Conservation (phyloP, 78 protist species). For the Dictyostelium capitatum region DNA sequence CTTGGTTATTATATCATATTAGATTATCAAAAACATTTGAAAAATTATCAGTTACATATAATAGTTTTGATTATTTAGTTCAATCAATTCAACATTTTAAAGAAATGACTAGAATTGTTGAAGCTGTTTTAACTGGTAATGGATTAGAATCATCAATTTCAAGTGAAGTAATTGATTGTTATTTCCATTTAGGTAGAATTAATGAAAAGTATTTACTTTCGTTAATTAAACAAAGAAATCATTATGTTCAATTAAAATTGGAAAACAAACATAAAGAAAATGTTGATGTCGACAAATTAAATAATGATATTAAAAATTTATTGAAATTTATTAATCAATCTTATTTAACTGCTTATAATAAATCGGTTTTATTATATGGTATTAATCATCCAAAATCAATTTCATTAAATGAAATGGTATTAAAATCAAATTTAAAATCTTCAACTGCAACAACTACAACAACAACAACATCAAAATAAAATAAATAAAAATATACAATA, state of each 20-base stretch:
- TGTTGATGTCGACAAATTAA: neutral
- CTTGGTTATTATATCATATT: conserved; percentile 16
- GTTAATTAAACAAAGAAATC: conserved; percentile 2
- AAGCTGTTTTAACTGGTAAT: neutral
- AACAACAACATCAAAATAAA: neutral
- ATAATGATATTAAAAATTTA: conserved; percentile 17
- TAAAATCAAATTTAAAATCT: conserved; percentile 21
- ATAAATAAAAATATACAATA: neutral
- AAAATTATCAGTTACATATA: neutral
- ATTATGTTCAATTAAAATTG: neutral
- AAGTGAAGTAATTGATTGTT: conserved; percentile 50
- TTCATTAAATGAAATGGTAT: conserved; percentile 5
- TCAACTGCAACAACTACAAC: neutral
- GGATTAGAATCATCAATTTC: neutral
- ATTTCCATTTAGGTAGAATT: conserved; percentile 23
- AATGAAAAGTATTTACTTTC: conserved; percentile 31
- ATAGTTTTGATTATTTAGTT: conserved; percentile 17
- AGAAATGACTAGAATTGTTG: conserved; percentile 33
- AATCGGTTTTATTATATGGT: conserved; percentile 39
- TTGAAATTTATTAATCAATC: neutral
- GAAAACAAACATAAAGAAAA: neutral
- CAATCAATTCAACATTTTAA: conserved; percentile 40
- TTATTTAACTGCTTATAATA: conserved; percentile 18
- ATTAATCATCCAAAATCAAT: conserved; percentile 3
- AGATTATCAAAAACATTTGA: conserved; percentile 5